Evolutionary conservation across 2,329 filamentous ascomycete species (phyloP).

Genomic region (Domatiomyces catenatus): DNA sequence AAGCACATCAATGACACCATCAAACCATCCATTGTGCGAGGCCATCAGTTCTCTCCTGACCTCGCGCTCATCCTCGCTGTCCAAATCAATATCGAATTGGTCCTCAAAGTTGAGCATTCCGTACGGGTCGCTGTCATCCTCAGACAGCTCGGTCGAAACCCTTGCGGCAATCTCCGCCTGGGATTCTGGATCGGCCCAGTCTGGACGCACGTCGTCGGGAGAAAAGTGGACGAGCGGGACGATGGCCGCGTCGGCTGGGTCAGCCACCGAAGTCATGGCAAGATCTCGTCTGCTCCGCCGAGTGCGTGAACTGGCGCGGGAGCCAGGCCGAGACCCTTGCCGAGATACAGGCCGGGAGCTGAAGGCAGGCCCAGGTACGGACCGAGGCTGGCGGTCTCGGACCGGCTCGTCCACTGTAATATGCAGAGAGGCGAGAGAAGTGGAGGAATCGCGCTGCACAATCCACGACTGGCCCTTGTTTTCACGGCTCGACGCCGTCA

Average conservation of each 20-base stretch:
- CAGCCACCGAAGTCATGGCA: slow-evolving; percentile 21
- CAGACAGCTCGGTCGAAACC: slow-evolving; percentile 7
- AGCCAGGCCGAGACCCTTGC: slow-evolving; percentile 12
- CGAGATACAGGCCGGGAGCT: slow-evolving; percentile 3
- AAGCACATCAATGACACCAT: slow-evolving; percentile 36
- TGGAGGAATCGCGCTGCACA: slow-evolving; percentile 39
- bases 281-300: slow-evolving; percentile 23
- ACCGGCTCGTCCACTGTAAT: slow-evolving; percentile 12
- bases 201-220: slow-evolving; percentile 7
- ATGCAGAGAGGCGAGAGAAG: slow-evolving; percentile 26
- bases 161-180: slow-evolving; percentile 17
- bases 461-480: slow-evolving; percentile 50
- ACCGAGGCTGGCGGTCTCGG: slow-evolving; percentile 21
- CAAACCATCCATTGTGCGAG: slow-evolving; percentile 42
- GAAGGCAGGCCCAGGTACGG: slow-evolving; percentile 17
- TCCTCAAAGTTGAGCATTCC: slow-evolving; percentile 19
- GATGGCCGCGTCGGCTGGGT: slow-evolving; percentile 8
- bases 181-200: slow-evolving; percentile 16
- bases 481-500: slow-evolving; percentile 42
- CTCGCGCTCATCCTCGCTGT: slow-evolving; percentile 38
- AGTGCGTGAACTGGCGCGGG: slow-evolving; percentile 16
- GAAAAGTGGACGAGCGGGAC: neutral
- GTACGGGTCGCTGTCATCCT: slow-evolving; percentile 13
- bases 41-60: slow-evolving; percentile 40
- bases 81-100: slow-evolving; percentile 21